Conservation (phyloP, 2,329 filamentous ascomycete species). For the Diaporthe caulivora region DNA sequence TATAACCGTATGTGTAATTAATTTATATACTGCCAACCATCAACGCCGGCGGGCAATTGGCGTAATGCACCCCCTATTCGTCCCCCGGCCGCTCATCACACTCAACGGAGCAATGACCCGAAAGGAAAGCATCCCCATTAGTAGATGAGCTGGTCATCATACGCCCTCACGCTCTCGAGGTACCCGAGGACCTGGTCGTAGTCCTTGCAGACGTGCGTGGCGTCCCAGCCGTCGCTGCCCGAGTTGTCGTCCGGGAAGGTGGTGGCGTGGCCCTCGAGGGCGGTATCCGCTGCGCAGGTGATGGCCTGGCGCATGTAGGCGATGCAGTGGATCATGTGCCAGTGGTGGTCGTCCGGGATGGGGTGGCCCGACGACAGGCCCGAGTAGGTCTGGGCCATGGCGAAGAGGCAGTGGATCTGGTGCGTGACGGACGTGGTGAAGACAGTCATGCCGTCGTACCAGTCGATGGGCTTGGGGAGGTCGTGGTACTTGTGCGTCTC, state of each 20-base stretch:
- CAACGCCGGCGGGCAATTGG: constrained; percentile 8
- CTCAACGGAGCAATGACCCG: too few relatives aligned
- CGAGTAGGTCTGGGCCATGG: constrained; percentile 54
- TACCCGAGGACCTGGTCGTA: constrained; percentile 56
- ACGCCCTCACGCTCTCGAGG: constrained; percentile 58
- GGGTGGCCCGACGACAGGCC: constrained; percentile 54
- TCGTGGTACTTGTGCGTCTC: constrained; percentile 52
- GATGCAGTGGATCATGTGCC: constrained; percentile 63
- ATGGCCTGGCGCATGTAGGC: constrained; percentile 61
- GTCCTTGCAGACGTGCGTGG: constrained; percentile 60
- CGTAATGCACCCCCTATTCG: background rate
- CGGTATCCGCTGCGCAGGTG: constrained; percentile 60
- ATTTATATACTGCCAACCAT: constrained; percentile 30
- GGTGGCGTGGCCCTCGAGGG: constrained; percentile 59
- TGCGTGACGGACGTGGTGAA: constrained; percentile 54
- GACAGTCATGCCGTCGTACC: constrained; percentile 49
- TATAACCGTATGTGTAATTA: constrained; percentile 17
- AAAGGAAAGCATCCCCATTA: constrained; percentile 41
- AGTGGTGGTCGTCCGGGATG: constrained; percentile 58
- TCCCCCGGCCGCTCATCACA: background rate
- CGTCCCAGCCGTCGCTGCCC: constrained; percentile 61
- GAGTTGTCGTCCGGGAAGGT: constrained; percentile 61
- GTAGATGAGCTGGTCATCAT: constrained; percentile 59
- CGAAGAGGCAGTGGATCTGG: constrained; percentile 51
- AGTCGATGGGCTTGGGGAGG: constrained; percentile 51